Percentiles rank a stretch among this genome's conserved stretches.
Conservation (phyloP, 2,329 filamentous ascomycete species). For the Rhynchosporium secalis region DNA sequence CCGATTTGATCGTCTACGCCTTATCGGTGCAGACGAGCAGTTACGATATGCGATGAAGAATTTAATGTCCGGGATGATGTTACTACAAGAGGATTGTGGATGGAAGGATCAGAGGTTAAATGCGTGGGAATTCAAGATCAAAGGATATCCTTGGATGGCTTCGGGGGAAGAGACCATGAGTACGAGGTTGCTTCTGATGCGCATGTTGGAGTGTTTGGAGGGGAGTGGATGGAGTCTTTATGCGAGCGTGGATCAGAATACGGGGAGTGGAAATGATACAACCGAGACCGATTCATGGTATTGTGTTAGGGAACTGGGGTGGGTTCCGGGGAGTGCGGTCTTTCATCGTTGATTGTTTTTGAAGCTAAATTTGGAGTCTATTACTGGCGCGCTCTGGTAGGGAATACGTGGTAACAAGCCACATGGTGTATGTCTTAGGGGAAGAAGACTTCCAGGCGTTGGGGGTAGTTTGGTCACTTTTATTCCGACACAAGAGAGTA, state of each 20-base stretch:
- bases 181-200: conserved; percentile 41
- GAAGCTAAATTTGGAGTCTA: too few species aligned
- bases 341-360: conserved; percentile 28
- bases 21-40: conserved; percentile 39
- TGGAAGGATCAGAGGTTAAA: conserved; percentile 31
- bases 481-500: too few species aligned
- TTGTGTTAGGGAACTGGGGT: conserved; percentile 30
- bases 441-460: too few species aligned
- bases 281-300: conserved; percentile 35
- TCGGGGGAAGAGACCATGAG: conserved; percentile 41
- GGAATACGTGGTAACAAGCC: too few species aligned
- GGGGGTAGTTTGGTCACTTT: too few species aligned
- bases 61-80: conserved; percentile 23
- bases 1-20: conserved; percentile 36
- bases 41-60: conserved; percentile 29
- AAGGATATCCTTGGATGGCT: conserved; percentile 40
- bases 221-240: conserved; percentile 44
- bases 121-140: conserved; percentile 41
- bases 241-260: conserved; percentile 42
- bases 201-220: conserved; percentile 41
- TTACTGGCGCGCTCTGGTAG: background rate
- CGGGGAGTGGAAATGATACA: conserved; percentile 27
- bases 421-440: too few species aligned
- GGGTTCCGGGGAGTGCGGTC: conserved; percentile 31
- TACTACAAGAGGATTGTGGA: conserved; percentile 27